Percentiles rank a stretch among this genome's conserved stretches.
phyloP scores from a whole-genome alignment of 306 rosid genomes.

The Cicer pinnatifidum region DNA sequence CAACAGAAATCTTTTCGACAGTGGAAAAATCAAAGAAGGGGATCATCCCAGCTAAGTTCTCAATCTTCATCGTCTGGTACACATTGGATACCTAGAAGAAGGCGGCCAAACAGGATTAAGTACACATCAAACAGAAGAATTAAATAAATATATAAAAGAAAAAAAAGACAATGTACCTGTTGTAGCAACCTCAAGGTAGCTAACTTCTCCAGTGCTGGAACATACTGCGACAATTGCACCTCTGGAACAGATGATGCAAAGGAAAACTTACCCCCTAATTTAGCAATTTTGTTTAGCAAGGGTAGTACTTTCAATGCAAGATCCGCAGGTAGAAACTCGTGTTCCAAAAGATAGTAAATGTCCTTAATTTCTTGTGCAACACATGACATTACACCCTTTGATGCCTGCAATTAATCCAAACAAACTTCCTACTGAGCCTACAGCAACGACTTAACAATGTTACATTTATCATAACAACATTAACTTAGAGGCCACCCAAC shows the following conservation, averaged over 20 bases:
- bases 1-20: slow-evolving; percentile 89
- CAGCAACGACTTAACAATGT: background rate
- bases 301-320: slow-evolving; percentile 83
- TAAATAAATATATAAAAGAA: background rate
- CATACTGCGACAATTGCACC: slow-evolving; percentile 81
- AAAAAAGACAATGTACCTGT: slow-evolving; percentile 61
- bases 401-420: slow-evolving; percentile 51
- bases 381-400: slow-evolving; percentile 93
- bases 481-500: background rate
- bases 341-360: slow-evolving; percentile 83
- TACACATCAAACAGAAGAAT: background rate
- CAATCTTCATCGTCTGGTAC: slow-evolving; percentile 84
- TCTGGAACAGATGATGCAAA: slow-evolving; percentile 94
- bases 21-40: slow-evolving; percentile 79
- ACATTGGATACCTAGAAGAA: slow-evolving; percentile 77
- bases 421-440: background rate
- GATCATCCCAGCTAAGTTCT: slow-evolving; percentile 74
- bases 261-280: slow-evolving; percentile 83
- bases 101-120: background rate
- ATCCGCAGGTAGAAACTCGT: slow-evolving; percentile 82
- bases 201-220: slow-evolving; percentile 75
- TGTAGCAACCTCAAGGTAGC: slow-evolving; percentile 93
- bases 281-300: slow-evolving; percentile 68
- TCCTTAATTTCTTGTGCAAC: slow-evolving; percentile 96
- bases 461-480: background rate